These are phyloP conservation scores for Geotrichum carabidarum DNA, from an alignment of 1,139 yeast genomes.

Conservation along the genomic window DNA sequence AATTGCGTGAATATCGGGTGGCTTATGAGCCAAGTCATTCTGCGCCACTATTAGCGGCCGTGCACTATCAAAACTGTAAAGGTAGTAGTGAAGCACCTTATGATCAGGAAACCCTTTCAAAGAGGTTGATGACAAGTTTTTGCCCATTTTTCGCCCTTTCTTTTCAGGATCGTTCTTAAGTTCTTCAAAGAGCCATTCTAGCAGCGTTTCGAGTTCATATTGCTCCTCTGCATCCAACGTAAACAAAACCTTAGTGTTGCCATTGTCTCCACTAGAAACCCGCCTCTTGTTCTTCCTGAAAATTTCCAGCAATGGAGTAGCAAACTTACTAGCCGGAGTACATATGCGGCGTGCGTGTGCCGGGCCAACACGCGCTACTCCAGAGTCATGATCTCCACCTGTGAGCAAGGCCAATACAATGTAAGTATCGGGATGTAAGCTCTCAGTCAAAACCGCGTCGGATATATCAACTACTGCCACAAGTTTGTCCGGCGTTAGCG, in stretches of 20 bases:
- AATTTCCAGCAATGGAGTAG: slow-evolving; percentile 10
- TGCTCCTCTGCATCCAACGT: neutral
- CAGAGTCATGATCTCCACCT: slow-evolving; percentile 16
- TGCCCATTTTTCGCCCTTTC: slow-evolving; percentile 8
- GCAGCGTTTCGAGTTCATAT: neutral
- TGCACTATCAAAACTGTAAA: neutral
- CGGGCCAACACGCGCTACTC: slow-evolving; percentile 9
- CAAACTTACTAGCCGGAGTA: slow-evolving; percentile 11
- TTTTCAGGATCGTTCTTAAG: slow-evolving; percentile 9
- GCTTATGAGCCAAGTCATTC: too few species aligned
- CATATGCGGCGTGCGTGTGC: slow-evolving; percentile 9
- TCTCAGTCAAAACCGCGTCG: neutral
- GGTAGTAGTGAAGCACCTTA: slow-evolving; percentile 12
- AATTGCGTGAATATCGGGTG: neutral
- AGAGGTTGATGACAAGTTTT: neutral
- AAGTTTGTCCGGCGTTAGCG: neutral
- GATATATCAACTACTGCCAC: slow-evolving; percentile 1
- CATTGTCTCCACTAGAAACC: neutral
- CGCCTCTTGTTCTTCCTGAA: slow-evolving; percentile 1
- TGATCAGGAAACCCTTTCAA: slow-evolving; percentile 13
- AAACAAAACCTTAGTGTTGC: neutral
- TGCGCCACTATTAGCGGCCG: neutral
- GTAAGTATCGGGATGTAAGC: neutral
- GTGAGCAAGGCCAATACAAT: slow-evolving; percentile 11
- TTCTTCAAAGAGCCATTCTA: slow-evolving; percentile 1